phyloP scores from a whole-genome alignment of 352 stramenopile species.

The Phytopythium sindhum region DNA sequence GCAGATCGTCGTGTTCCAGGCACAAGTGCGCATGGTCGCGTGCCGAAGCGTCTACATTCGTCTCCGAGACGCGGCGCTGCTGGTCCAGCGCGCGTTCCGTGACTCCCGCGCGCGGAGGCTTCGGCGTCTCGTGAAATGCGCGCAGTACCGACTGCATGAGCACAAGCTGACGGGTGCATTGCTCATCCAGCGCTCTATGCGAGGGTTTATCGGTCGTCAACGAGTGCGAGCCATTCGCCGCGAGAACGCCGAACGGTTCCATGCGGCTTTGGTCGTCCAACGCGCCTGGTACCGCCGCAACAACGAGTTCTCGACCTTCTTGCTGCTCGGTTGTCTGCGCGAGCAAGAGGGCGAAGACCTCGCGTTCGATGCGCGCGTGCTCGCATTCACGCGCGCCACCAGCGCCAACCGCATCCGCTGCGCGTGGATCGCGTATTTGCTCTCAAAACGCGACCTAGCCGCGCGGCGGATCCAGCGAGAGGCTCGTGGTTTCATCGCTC shows the following conservation, averaged over 20 bases:
- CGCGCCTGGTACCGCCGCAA: slow-evolving; percentile 78
- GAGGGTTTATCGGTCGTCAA: slow-evolving; percentile 50
- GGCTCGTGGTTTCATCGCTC: slow-evolving; percentile 22
- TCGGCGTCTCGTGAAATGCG: slow-evolving; percentile 50
- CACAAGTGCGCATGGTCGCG: slow-evolving; percentile 44
- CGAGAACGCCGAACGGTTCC: slow-evolving; percentile 39
- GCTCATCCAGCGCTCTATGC: slow-evolving; percentile 47
- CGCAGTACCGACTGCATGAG: slow-evolving; percentile 48
- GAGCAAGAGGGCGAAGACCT: slow-evolving; percentile 65
- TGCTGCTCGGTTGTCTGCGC: slow-evolving; percentile 74
- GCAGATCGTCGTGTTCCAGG: slow-evolving; percentile 57
- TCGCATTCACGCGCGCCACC: slow-evolving; percentile 26
- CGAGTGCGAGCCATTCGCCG: slow-evolving; percentile 20
- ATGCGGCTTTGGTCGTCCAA: slow-evolving; percentile 66
- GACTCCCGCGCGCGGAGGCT: slow-evolving; percentile 42
- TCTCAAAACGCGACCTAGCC: slow-evolving; percentile 19
- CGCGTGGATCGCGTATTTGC: slow-evolving; percentile 30
- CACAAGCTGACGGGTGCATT: slow-evolving; percentile 32
- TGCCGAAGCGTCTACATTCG: slow-evolving; percentile 36
- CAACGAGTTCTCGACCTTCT: slow-evolving; percentile 82
- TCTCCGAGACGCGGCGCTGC: slow-evolving; percentile 37
- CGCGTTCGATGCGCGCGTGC: slow-evolving; percentile 36
- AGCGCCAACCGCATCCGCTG: slow-evolving; percentile 36
- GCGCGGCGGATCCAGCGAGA: slow-evolving; percentile 47
- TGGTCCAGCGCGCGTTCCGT: slow-evolving; percentile 63